Evolutionary conservation across 139 green algal species (phyloP).

Genomic region (Chlamydomonas schloesseri): DNA sequence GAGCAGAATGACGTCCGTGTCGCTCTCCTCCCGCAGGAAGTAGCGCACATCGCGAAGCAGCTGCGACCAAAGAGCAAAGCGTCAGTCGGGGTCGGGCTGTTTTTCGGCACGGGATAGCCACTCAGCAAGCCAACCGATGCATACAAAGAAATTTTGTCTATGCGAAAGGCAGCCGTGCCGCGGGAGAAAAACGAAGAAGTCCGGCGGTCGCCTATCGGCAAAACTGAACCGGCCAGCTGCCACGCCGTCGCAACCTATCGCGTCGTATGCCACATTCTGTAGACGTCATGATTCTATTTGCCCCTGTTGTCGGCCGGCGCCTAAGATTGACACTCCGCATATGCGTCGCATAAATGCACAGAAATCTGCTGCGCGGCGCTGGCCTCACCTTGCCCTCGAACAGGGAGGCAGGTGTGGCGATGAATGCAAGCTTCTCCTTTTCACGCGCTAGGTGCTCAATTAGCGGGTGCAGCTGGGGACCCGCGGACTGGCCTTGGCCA

Average conservation of each 20-base stretch:
- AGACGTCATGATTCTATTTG: no score
- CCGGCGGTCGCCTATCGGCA: not conserved
- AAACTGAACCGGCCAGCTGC: no score
- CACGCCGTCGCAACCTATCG: no score
- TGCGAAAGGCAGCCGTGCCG: no score
- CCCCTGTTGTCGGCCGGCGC: no score
- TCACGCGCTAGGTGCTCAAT: not conserved
- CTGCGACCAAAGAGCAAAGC: no score
- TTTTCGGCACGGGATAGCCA: no score
- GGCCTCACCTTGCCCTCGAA: conserved; percentile 7
- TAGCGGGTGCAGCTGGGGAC: not conserved
- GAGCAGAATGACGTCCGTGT: not conserved
- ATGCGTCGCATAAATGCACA: not conserved
- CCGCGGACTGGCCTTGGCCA: not conserved
- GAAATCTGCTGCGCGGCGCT: not conserved
- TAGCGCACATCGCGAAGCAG: conserved; percentile 25
- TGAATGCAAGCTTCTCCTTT: not conserved
- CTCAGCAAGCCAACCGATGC: no score
- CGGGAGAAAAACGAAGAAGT: no score
- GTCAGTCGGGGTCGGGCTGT: no score
- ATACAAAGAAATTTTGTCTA: not conserved
- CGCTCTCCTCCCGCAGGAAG: conserved; percentile 6
- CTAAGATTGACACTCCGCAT: conserved; percentile 6
- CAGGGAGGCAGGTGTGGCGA: not conserved
- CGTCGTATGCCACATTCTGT: no score